A percentile compares a stretch with the other conserved stretches of the same genome.
Conservation (phyloP, 768 basidiomycete species). For the Pholiota molesta region DNA sequence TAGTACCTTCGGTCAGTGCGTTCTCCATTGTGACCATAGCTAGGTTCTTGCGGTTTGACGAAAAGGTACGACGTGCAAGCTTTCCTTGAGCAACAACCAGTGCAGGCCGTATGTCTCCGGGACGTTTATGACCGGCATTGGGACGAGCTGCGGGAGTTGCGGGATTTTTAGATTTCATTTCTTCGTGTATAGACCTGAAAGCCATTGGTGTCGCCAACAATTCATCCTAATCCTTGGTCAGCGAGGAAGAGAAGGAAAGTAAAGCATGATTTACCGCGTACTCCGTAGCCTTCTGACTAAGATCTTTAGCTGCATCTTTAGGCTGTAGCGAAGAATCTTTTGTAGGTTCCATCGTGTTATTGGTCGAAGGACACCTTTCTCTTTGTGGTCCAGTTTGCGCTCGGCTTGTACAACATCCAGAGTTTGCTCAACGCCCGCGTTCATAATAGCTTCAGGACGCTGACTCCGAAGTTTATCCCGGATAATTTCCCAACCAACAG, state of each 20-base stretch:
- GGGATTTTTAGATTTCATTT: slow-evolving; percentile 38
- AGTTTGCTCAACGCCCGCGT: slow-evolving; percentile 50
- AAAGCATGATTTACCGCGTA: slow-evolving; percentile 60
- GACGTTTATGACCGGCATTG: slow-evolving; percentile 58
- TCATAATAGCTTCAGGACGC: slow-evolving; percentile 49
- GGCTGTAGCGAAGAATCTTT: slow-evolving; percentile 70
- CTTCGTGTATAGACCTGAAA: slow-evolving; percentile 47
- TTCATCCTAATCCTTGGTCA: slow-evolving; percentile 51
- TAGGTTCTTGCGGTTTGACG: slow-evolving; percentile 27
- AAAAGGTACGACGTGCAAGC: slow-evolving; percentile 35
- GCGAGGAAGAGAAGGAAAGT: slow-evolving; percentile 6
- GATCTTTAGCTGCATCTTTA: slow-evolving; percentile 42
- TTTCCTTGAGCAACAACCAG: slow-evolving; percentile 58
- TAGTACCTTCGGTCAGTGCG: slow-evolving; percentile 21
- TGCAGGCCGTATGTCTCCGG: slow-evolving; percentile 60
- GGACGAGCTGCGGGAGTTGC: slow-evolving; percentile 32
- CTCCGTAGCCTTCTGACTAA: slow-evolving; percentile 59
- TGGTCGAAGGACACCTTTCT: slow-evolving; percentile 52
- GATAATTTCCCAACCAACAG: slow-evolving; percentile 83
- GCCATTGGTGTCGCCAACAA: slow-evolving; percentile 68
- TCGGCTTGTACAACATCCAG: slow-evolving; percentile 53
- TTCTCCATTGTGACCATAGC: slow-evolving; percentile 32
- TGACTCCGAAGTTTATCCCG: slow-evolving; percentile 52
- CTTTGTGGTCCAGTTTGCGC: slow-evolving; percentile 36
- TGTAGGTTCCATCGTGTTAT: slow-evolving; percentile 77